Evolutionary conservation across 805 yeast genomes (phyloP).

Genomic region (Candida wancherniae): DNA sequence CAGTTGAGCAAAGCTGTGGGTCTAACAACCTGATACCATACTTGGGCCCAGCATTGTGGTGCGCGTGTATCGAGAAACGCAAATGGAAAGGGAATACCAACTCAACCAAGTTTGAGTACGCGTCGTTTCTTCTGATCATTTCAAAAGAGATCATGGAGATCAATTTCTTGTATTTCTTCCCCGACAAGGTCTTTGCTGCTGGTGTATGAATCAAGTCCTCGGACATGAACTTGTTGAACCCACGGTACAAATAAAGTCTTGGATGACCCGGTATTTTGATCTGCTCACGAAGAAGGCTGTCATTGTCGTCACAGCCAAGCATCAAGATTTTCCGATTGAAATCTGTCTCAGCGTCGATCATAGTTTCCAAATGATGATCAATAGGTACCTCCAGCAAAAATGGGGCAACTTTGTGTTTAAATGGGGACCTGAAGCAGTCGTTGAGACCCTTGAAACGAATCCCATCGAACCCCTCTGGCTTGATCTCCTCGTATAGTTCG

Average conservation of each 20-base stretch:
- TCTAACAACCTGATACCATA: conserved; percentile 49
- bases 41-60: conserved; percentile 55
- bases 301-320: conserved; percentile 36
- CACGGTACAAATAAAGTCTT: conserved; percentile 48
- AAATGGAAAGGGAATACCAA: conserved; percentile 55
- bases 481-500: conserved; percentile 34
- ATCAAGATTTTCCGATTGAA: conserved; percentile 33
- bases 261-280: conserved; percentile 42
- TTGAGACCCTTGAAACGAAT: conserved; percentile 32
- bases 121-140: conserved; percentile 59
- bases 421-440: conserved; percentile 28
- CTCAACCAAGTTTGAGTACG: conserved; percentile 59
- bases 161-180: conserved; percentile 46
- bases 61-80: conserved; percentile 60
- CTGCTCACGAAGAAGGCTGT: conserved; percentile 30
- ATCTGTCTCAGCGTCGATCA: conserved; percentile 30
- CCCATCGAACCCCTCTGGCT: conserved; percentile 24
- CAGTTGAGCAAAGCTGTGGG: conserved; percentile 40
- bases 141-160: conserved; percentile 55
- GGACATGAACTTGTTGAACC: conserved; percentile 55
- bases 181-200: conserved; percentile 34
- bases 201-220: conserved; percentile 49
- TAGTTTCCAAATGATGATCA: conserved; percentile 31
- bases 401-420: conserved; percentile 11
- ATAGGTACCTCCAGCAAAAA: conserved; percentile 20